These are phyloP conservation scores for Russula foetens DNA, from an alignment of 768 basidiomycete species.

Conservation along the genomic window DNA sequence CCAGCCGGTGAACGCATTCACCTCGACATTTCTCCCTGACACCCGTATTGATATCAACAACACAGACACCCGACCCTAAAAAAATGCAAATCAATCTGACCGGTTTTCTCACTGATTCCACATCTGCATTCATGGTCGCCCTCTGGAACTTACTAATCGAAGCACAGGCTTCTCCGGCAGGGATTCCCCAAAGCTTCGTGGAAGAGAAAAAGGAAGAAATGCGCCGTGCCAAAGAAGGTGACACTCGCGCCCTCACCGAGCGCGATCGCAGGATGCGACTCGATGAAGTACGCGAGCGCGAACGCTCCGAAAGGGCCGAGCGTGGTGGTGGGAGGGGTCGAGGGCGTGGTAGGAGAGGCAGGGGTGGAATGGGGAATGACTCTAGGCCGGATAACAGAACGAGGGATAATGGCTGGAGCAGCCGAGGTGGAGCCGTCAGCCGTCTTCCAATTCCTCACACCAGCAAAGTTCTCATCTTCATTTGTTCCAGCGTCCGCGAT, in stretches of 20 bases:
- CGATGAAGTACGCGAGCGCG: conserved; percentile 61
- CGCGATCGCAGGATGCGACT: conserved; percentile 60
- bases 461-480: conserved; percentile 19
- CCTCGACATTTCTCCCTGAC: background rate
- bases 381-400: conserved; percentile 32
- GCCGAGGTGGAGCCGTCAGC: conserved; percentile 49
- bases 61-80: conserved; percentile 80
- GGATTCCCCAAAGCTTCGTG: conserved; percentile 84
- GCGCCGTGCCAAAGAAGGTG: conserved; percentile 56
- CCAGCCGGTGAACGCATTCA: conserved; percentile 53
- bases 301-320: conserved; percentile 38
- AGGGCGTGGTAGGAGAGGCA: conserved; percentile 44
- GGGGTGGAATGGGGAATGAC: conserved; percentile 40
- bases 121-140: conserved; percentile 76
- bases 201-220: conserved; percentile 92
- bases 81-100: conserved; percentile 94
- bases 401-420: conserved; percentile 60
- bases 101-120: conserved; percentile 86
- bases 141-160: conserved; percentile 92
- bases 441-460: conserved; percentile 16
- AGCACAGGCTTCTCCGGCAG: conserved; percentile 81
- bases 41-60: conserved; percentile 1
- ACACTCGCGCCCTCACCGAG: conserved; percentile 59
- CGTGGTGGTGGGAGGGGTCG: conserved; percentile 48
- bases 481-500: conserved; percentile 37